These are phyloP conservation scores for Sicyos edulis DNA, from an alignment of 306 rosid species.

Conservation along the genomic window DNA sequence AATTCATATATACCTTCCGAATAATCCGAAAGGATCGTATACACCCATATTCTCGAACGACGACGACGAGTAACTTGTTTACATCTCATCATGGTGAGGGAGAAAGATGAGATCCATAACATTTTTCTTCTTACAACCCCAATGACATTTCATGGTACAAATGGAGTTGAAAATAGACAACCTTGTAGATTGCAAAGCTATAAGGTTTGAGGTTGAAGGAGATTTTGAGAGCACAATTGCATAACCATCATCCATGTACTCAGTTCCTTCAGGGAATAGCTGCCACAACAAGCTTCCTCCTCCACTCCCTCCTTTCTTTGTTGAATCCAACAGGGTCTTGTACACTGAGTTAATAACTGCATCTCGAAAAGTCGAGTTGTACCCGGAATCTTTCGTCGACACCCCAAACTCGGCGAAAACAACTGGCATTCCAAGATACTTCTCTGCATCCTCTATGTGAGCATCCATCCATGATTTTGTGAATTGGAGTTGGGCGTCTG, in stretches of 20 bases:
- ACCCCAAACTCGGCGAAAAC: constrained; percentile 80
- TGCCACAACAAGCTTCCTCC: constrained; percentile 89
- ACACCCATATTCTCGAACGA: background rate
- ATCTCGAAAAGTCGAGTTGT: constrained; percentile 63
- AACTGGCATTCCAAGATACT: constrained; percentile 75
- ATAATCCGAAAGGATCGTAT: background rate
- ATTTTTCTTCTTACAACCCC: constrained; percentile 73
- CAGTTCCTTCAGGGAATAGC: constrained; percentile 74
- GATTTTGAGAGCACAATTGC: constrained; percentile 61
- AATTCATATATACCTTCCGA: background rate
- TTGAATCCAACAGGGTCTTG: constrained; percentile 43
- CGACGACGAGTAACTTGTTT: background rate
- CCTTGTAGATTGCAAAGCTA: constrained; percentile 54
- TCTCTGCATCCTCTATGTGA: constrained; percentile 90
- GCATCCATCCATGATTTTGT: constrained; percentile 87
- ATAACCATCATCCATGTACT: constrained; percentile 87
- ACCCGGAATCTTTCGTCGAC: constrained; percentile 71
- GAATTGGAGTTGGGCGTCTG: constrained; percentile 62
- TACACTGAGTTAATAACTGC: constrained; percentile 49
- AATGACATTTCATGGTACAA: constrained; percentile 60
- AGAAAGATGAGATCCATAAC: constrained; percentile 15
- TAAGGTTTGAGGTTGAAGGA: constrained; percentile 53
- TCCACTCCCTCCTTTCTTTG: constrained; percentile 81
- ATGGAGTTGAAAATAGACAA: constrained; percentile 51
- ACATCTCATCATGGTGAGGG: constrained; percentile 4